These are phyloP conservation scores for Populus tomentosa DNA, from an alignment of 441 rosid species.

Conservation along the genomic window DNA sequence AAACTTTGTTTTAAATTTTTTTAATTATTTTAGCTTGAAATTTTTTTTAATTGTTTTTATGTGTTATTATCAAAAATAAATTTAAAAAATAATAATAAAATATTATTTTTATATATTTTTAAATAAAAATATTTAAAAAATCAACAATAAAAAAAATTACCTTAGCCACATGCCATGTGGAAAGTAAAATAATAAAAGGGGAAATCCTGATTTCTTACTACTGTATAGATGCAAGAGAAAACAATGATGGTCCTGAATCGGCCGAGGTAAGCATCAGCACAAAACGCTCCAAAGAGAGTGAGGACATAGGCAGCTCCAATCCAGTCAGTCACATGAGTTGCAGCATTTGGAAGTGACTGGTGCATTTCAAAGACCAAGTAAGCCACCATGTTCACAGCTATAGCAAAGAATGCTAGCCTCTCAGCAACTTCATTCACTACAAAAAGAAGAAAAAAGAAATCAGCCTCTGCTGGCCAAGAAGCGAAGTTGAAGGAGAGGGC, in stretches of 20 bases:
- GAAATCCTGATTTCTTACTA: slow-evolving; percentile 18
- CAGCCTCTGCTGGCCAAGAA: too few relatives aligned
- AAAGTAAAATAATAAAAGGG: not conserved
- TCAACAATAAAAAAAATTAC: not conserved
- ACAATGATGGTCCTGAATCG: slow-evolving; percentile 38
- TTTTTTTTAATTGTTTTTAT: too few relatives aligned
- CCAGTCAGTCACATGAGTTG: slow-evolving; percentile 45
- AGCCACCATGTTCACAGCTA: slow-evolving; percentile 46
- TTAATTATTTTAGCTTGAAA: too few relatives aligned
- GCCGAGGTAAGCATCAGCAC: slow-evolving; percentile 56
- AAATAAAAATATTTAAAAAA: too few relatives aligned
- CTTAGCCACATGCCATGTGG: not conserved
- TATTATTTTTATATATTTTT: too few relatives aligned
- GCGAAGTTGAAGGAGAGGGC: too few relatives aligned
- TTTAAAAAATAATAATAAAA: too few relatives aligned
- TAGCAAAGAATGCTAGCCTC: slow-evolving; percentile 52
- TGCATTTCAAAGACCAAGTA: slow-evolving; percentile 42
- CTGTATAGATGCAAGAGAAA: slow-evolving; percentile 41
- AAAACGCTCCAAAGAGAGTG: slow-evolving; percentile 49
- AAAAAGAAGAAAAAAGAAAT: not conserved
- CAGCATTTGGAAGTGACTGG: slow-evolving; percentile 41
- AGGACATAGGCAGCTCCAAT: slow-evolving; percentile 48
- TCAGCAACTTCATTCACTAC: slow-evolving; percentile 57
- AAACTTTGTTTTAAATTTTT: too few relatives aligned
- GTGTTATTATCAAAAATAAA: too few relatives aligned